Conservation (phyloP, 768 basidiomycete species). For the Hygrophorus pudorinus region DNA sequence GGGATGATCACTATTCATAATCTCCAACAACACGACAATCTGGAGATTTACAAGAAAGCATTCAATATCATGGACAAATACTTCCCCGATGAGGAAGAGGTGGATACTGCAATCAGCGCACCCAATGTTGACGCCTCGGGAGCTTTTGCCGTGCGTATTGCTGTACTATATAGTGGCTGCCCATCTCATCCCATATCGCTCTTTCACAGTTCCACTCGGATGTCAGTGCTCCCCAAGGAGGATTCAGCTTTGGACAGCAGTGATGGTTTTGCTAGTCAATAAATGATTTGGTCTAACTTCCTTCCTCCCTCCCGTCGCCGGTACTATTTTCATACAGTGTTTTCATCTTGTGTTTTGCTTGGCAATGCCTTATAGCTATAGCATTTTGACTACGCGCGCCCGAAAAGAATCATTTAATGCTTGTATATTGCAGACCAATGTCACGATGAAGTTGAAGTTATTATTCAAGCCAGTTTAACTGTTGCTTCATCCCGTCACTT, state of each 20-base stretch:
- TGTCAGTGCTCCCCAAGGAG: slow-evolving; percentile 84
- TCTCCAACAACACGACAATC: slow-evolving; percentile 97
- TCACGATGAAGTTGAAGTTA: no score
- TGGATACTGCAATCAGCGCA: slow-evolving; percentile 73
- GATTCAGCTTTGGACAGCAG: slow-evolving; percentile 86
- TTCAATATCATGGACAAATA: slow-evolving; percentile 98
- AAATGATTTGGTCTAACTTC: background rate
- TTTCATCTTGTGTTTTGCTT: background rate
- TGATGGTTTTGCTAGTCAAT: slow-evolving; percentile 10
- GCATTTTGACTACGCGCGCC: no score
- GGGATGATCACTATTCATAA: slow-evolving; percentile 99
- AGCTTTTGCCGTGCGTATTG: slow-evolving; percentile 54
- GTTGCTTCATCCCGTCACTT: slow-evolving; percentile 2
- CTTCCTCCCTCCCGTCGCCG: background rate
- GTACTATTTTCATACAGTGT: background rate
- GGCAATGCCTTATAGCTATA: no score
- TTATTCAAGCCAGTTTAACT: no score
- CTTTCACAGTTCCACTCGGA: slow-evolving; percentile 66
- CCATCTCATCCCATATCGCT: slow-evolving; percentile 6
- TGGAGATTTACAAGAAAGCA: slow-evolving; percentile 99
- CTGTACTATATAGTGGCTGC: slow-evolving; percentile 4
- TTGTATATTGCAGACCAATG: no score
- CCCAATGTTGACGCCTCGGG: slow-evolving; percentile 66
- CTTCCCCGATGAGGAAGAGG: slow-evolving; percentile 96
- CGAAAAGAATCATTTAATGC: background rate